Conservation (phyloP, 1,284 basidiomycete genomes). For the Coniophora puteana region DNA sequence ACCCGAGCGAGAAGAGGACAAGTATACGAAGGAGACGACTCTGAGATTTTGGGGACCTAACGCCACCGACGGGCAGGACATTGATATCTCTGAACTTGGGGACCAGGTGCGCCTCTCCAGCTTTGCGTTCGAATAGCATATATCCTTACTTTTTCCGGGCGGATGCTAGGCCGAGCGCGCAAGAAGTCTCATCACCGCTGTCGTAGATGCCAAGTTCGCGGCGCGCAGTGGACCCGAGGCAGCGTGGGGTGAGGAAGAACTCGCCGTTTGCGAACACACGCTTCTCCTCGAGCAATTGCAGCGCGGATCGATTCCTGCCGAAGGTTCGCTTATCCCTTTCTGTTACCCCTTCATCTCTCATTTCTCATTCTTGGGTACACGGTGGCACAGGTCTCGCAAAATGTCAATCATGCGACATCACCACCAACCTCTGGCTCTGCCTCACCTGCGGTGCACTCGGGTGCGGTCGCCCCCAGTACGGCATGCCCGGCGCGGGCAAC, state of each 20-base stretch:
- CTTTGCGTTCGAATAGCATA: not conserved
- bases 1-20: conserved; percentile 86
- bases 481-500: conserved; percentile 85
- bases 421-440: conserved; percentile 94
- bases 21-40: conserved; percentile 69
- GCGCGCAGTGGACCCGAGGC: too few species aligned
- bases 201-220: too few species aligned
- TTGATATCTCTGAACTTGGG: conserved; percentile 26
- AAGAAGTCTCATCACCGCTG: too few species aligned
- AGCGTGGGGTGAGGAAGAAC: conserved; percentile 98
- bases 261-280: conserved; percentile 85
- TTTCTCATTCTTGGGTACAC: not conserved
- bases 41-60: conserved; percentile 82
- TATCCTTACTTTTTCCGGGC: too few species aligned
- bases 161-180: too few species aligned
- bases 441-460: conserved; percentile 93
- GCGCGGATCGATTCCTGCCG: conserved; percentile 48
- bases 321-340: conserved; percentile 35
- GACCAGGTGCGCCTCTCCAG: conserved; percentile 26
- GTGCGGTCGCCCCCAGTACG: conserved; percentile 88
- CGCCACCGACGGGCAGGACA: conserved; percentile 44
- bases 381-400: conserved; percentile 67
- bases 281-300: conserved; percentile 69
- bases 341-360: not conserved
- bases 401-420: conserved; percentile 77